phyloP scores from a whole-genome alignment of 1,284 basidiomycete species.

The Golubevia sp. region DNA sequence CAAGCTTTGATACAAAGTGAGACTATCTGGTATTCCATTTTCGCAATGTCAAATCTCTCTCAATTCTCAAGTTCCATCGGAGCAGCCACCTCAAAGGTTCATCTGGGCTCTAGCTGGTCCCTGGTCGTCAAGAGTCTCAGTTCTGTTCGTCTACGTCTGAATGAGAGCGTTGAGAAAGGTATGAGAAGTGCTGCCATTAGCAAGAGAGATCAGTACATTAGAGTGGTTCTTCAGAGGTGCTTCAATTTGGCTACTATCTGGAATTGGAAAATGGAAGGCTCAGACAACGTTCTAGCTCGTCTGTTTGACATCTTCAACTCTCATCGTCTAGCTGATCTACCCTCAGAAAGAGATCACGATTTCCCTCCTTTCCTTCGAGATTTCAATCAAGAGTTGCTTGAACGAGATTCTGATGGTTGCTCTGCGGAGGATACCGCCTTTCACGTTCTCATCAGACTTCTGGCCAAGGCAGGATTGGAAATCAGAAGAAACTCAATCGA shows the following conservation, averaged over 20 bases:
- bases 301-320: constrained; percentile 79
- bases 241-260: constrained; percentile 73
- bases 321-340: constrained; percentile 78
- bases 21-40: constrained; percentile 73
- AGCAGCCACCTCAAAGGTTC: constrained; percentile 63
- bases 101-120: constrained; percentile 73
- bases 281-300: constrained; percentile 70
- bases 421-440: constrained; percentile 74
- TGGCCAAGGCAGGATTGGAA: constrained; percentile 67
- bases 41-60: constrained; percentile 74
- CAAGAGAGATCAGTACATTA: constrained; percentile 77
- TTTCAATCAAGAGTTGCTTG: constrained; percentile 44
- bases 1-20: constrained; percentile 64
- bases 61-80: constrained; percentile 76
- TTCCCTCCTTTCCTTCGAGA: constrained; percentile 78
- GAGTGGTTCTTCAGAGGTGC: constrained; percentile 75
- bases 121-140: constrained; percentile 56
- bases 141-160: constrained; percentile 66
- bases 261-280: constrained; percentile 71
- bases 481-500: constrained; percentile 25
- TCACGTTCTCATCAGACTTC: constrained; percentile 77
- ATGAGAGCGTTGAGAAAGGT: constrained; percentile 66
- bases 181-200: constrained; percentile 65
- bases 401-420: constrained; percentile 37
- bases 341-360: constrained; percentile 72